Base-by-base conservation (phyloP, 768 basidiomycete species). In the Butyriboletus loyo region DNA sequence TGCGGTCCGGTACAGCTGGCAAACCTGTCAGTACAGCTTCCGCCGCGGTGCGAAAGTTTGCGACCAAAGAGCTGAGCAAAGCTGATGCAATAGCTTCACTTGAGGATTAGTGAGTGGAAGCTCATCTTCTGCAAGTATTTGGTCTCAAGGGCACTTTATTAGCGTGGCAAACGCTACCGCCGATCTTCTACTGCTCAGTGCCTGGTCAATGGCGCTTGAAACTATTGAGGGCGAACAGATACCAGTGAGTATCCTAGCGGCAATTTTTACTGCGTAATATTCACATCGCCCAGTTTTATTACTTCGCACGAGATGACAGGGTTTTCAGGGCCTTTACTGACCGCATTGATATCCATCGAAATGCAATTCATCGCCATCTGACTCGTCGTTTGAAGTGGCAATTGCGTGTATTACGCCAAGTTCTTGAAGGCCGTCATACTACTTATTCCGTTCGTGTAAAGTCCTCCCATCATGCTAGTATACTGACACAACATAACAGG, bases 251-350 rank as follows among this genome's bases (percentile, higher is more conserved):
- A 40, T 49, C 28, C 15, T 35, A n/a, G 7, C 22, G 27, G 13
- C 30, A 32, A 17, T n/a, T 10, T 19, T 53, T 39, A 24, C 3
- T 25, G 27, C 19, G n/a, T 19, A 36, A 27, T 11, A 17, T 45
- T 59, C 41, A 58, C 44, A 15, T 1, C 10, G 21, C 42, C 32
- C 46, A 63, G 90, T 79, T 84, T n/a, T 94, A 89, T 56, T 92
- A 87, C 62, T 98, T 98, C 63, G 96, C 95, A 39, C 82, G 96
- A 21, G 96, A 98, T 68, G 87, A 92, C 55, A 83, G 95, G 32
- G 84, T 90, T 14, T 89, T 87, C 69, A 85, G 78, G 57, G 81
- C 84, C 3, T 89, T 92, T 53, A 61, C 64, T 21, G 76, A 80
- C 60, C 78, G 63, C 53, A 42, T 56, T 36, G 63, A 67, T 41